phyloP scores from a whole-genome alignment of 805 yeast species.

The Candida insectalens region DNA sequence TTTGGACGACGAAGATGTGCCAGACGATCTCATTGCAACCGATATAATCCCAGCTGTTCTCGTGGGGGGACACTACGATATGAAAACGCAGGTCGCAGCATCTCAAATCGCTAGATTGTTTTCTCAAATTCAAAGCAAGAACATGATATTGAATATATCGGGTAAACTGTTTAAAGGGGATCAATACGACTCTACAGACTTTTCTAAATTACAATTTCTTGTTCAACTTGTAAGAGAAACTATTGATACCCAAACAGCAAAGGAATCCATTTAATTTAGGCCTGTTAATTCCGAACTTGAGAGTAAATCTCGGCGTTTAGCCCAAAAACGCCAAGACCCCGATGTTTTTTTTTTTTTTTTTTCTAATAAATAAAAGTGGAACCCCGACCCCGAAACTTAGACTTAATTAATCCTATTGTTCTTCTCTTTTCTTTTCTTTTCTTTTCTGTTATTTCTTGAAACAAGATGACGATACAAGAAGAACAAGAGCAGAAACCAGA shows the following conservation, averaged over 20 bases:
- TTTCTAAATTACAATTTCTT: not conserved
- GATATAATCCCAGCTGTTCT: slow-evolving; percentile 22
- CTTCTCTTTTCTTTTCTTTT: too few species aligned
- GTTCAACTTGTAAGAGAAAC: slow-evolving; percentile 2
- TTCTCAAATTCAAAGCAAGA: slow-evolving; percentile 25
- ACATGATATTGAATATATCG: slow-evolving; percentile 34
- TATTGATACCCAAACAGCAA: not conserved
- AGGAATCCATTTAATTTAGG: not conserved
- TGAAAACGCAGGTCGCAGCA: slow-evolving; percentile 37
- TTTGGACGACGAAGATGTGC: slow-evolving; percentile 13
- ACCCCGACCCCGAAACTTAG: too few species aligned
- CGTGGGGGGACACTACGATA: slow-evolving; percentile 35
- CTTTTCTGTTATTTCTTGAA: too few species aligned
- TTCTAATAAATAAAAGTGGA: too few species aligned
- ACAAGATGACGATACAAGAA: too few species aligned
- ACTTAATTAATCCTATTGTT: too few species aligned
- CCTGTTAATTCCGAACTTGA: too few species aligned
- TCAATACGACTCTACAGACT: not conserved
- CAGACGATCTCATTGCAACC: slow-evolving; percentile 16
- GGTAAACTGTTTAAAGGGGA: slow-evolving; percentile 30
- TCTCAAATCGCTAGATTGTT: slow-evolving; percentile 38
- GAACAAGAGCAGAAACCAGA: too few species aligned
- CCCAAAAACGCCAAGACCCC: too few species aligned
- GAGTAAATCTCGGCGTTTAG: too few species aligned
- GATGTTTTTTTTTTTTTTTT: too few species aligned